Base-by-base conservation (phyloP, 2,329 filamentous ascomycete genomes). In the Bipolaris oryzae region DNA sequence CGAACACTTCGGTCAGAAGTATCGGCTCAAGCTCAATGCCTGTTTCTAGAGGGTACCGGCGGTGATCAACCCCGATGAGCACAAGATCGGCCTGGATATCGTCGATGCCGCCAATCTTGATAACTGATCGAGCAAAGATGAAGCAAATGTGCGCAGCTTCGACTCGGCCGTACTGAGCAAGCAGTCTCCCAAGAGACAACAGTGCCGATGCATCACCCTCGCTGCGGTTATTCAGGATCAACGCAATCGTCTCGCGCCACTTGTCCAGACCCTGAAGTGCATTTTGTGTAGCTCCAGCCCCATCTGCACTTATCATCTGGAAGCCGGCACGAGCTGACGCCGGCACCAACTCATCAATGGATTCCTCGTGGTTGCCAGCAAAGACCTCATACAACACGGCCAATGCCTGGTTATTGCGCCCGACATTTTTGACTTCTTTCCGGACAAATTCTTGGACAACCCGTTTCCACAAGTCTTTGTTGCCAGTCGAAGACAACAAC, bases 81-180 rank as follows among this genome's bases (percentile, higher is more conserved):
- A 95, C 90, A 64, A 98, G 89, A 68, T 89, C 87, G 3, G 89
- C 84, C 43, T 87, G 86, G 0, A 88, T 82, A 68, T 99, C 94
- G 73, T 98, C 93, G 7, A 90, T 80, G 3, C 94, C 95, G 45
- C 90, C 89, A 71, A 97, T 90, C 7, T 92, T 80, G 0, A 88
- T 84, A 18, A 85, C 79, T 21, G 81, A 82, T 42, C 89, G 85
- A 11, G 92, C 91, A 73, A 99, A 96, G 16, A 99, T 82, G 79
- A 89, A 96, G 80, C 96, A 99, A 44, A 95, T 89, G 64, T 98
- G 95, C 21, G 94, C 92, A 18, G 96, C 96, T 74, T 98, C 94
- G 10, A 89, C 87, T 58, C 96, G 85, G 35, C 91, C 91, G 74
- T 99, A 99, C 42, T 89, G 87, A 11, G 89, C 86, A 15, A 99